These are phyloP conservation scores for Drosera spatulata DNA, from an alignment of 179 eudicot species.

Conservation along the genomic window DNA sequence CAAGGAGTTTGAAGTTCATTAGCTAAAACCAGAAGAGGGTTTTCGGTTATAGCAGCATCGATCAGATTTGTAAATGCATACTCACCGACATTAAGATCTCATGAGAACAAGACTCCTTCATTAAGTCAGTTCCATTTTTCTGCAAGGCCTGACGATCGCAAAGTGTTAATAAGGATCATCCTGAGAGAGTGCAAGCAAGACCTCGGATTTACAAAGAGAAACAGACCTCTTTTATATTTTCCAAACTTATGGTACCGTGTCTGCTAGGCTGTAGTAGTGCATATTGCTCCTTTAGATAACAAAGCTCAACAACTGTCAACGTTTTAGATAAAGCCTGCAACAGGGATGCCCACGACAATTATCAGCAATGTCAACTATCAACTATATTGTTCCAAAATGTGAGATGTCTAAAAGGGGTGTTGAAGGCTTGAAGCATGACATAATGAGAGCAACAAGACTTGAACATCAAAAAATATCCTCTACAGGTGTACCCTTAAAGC, in stretches of 20 bases:
- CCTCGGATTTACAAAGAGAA: background rate
- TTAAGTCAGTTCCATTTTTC: constrained; percentile 61
- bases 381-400: background rate
- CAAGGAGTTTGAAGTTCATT: background rate
- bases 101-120: constrained; percentile 60
- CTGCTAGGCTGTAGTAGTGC: constrained; percentile 51
- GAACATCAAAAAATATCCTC: too few species aligned
- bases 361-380: background rate
- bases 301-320: constrained; percentile 51
- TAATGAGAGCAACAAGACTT: too few species aligned
- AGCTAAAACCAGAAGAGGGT: background rate
- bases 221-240: constrained; percentile 48
- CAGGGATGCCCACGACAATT: background rate
- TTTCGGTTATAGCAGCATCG: constrained; percentile 8
- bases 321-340: constrained; percentile 63
- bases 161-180: background rate
- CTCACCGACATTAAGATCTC: constrained; percentile 52
- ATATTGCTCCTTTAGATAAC: constrained; percentile 59
- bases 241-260: constrained; percentile 47
- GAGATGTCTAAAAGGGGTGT: background rate
- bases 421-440: too few species aligned
- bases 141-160: constrained; percentile 43
- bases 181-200: background rate
- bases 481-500: too few species aligned
- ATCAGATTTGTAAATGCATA: constrained; percentile 5